Evolutionary conservation across 371 early-diverging fungal genomes (phyloP), one percentile per base, ranked within the genome.

Genomic region (Zychaea mexicana): DNA sequence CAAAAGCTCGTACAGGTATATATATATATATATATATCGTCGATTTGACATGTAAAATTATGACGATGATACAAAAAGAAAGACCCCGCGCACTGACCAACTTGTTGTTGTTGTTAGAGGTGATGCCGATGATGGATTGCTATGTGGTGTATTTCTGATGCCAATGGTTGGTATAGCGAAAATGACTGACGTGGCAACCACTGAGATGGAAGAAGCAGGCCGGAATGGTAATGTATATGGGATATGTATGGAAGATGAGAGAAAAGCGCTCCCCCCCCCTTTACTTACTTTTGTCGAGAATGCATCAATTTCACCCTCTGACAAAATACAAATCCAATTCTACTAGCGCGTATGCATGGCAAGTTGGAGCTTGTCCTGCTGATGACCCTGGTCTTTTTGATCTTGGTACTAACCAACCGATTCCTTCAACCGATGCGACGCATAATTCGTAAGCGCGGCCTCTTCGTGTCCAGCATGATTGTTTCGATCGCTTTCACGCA

Each of bases 131-230:
- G 80, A 78, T 65, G 83, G 83, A 1, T 52, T 76, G 33, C 52
- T 78, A 15, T 82, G 79, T 39, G 80, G 80, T 47, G 70, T 70
- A 1, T 52, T 77, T 21, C 22, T 82, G 9, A 28, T 78, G 26
- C 80, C 80, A 2, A 79, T 82, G 68, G 78, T 78, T 7, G 74
- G 74, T 13, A 62, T 70, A 3, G 68, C 80, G 9, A 78, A 82
- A 60, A 19, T 78, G 6, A 53, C 65, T 0, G 72, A 77, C 55
- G 68, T 61, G n/a, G 60, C 66, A 2, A 54, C 28, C 26, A 58
- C 32, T 12, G 57, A 59, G 15, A 53, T 49, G 22, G 72, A 74
- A n/a, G n/a, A n/a, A 56, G 21, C 46, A 19, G 47, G 39, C 26
- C 60, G 58, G 54, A 53, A 67, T 31, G 69, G 73, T 66, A 74